Evolutionary conservation across 768 basidiomycete genomes (phyloP).

Genomic region (Phlebiopsis gigantea): DNA sequence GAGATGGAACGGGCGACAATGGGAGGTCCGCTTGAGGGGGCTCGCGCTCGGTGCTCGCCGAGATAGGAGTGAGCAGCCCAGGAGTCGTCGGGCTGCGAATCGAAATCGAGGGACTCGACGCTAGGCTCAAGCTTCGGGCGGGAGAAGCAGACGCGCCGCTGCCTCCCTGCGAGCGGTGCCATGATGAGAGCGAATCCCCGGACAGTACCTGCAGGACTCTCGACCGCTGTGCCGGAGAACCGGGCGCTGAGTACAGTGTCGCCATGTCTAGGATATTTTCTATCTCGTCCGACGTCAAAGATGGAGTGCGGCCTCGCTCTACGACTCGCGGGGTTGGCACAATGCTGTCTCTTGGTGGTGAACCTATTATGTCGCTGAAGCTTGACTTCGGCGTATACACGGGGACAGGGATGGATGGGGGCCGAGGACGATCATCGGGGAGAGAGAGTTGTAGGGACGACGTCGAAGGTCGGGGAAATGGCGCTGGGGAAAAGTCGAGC

Average conservation of each 20-base stretch:
- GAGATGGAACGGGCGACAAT: slow-evolving; percentile 18
- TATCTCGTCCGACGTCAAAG: slow-evolving; percentile 39
- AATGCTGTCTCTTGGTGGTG: neutral
- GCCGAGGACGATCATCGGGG: neutral
- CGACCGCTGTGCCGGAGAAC: slow-evolving; percentile 2
- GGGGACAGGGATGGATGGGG: slow-evolving; percentile 8
- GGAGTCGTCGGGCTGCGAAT: slow-evolving; percentile 1
- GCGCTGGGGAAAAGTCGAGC: neutral
- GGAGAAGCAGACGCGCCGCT: neutral
- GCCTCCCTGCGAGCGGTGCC: neutral
- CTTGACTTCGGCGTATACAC: neutral
- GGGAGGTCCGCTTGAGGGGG: slow-evolving; percentile 23
- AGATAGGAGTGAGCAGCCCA: slow-evolving; percentile 4
- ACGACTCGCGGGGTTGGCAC: neutral
- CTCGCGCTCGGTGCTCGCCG: slow-evolving; percentile 14
- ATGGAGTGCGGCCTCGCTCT: slow-evolving; percentile 14
- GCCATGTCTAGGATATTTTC: slow-evolving; percentile 53
- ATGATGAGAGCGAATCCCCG: neutral
- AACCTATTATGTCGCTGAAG: neutral
- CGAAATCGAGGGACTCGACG: neutral
- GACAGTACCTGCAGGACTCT: neutral
- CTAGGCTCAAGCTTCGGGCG: neutral
- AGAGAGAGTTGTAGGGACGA: neutral
- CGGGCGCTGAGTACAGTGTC: slow-evolving; percentile 26
- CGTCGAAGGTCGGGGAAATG: neutral